Percentiles rank a stretch among this genome's conserved stretches.
Evolutionary conservation across 805 yeast species (phyloP).

Genomic region (Metschnikowia borealis): DNA sequence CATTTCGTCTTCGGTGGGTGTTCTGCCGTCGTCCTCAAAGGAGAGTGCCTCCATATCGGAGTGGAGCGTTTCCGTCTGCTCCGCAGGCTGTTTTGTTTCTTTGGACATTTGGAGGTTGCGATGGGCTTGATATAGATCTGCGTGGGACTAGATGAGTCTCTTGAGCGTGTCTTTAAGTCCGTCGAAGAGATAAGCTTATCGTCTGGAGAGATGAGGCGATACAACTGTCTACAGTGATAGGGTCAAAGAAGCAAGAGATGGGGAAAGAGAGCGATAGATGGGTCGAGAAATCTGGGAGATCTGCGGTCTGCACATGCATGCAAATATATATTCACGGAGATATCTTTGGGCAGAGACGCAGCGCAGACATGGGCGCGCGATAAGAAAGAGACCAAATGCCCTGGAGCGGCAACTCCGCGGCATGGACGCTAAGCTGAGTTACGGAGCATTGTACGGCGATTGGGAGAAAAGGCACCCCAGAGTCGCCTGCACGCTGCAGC

Average conservation of each 20-base stretch:
- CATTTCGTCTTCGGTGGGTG: constrained; percentile 53
- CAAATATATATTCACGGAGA: background rate
- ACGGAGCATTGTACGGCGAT: background rate
- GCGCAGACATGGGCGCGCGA: background rate
- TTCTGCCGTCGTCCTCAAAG: constrained; percentile 31
- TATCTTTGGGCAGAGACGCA: background rate
- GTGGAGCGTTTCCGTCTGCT: constrained; percentile 3
- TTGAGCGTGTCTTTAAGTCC: no score
- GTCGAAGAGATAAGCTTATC: no score
- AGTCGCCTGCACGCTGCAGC: background rate
- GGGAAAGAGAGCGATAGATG: background rate
- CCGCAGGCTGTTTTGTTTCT: constrained; percentile 4
- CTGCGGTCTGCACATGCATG: background rate
- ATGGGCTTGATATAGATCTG: background rate
- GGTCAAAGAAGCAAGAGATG: no score
- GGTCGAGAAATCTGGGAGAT: constrained; percentile 4
- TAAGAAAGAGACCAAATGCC: constrained; percentile 2
- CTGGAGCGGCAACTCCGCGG: background rate
- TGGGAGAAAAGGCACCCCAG: background rate
- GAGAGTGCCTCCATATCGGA: constrained; percentile 11
- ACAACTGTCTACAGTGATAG: no score
- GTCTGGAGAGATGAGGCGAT: no score
- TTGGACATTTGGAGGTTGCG: constrained; percentile 5
- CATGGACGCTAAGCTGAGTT: background rate
- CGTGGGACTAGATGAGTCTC: no score